Conservation (phyloP, 139 green algal species). For the Tetradesmus obliquus region DNA sequence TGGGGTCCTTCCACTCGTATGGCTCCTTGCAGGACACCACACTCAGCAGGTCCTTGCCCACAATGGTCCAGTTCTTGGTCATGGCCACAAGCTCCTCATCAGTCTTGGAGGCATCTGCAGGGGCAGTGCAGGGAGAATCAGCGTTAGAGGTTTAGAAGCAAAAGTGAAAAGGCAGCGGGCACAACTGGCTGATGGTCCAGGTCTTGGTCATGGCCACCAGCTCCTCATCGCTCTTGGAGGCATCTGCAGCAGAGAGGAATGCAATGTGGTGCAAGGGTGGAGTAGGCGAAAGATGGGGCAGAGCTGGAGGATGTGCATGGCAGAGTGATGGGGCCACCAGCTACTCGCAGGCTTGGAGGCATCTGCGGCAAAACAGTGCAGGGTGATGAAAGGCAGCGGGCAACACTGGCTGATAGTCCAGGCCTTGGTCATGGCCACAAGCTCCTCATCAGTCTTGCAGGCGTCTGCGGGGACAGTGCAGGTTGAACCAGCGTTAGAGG, state of each 20-base stretch:
- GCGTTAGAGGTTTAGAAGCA: too few relatives aligned
- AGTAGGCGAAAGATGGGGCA: background rate
- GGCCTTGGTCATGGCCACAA: too few relatives aligned
- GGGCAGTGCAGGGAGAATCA: too few relatives aligned
- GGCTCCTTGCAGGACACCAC: constrained; percentile 86
- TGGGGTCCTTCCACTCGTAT: constrained; percentile 96
- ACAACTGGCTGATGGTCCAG: constrained; percentile 94
- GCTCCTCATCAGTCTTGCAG: too few relatives aligned
- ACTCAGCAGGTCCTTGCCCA: constrained; percentile 85
- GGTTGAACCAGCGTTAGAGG: too few relatives aligned
- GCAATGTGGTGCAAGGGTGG: background rate
- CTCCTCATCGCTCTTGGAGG: constrained; percentile 81
- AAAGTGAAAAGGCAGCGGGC: constrained; percentile 73
- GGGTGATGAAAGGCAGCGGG: too few relatives aligned
- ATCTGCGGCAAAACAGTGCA: too few relatives aligned
- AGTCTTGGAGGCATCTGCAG: constrained; percentile 69
- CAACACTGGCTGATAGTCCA: background rate
- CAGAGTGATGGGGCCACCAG: background rate
- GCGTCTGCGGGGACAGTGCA: too few relatives aligned
- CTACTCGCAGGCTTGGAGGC: too few relatives aligned
- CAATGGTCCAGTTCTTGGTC: constrained; percentile 93
- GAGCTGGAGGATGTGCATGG: too few relatives aligned
- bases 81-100: constrained; percentile 89
- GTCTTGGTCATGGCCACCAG: constrained; percentile 83
- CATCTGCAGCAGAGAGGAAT: constrained; percentile 59